Base-by-base conservation (phyloP, 495 filamentous ascomycete species). In the Podospora conica region DNA sequence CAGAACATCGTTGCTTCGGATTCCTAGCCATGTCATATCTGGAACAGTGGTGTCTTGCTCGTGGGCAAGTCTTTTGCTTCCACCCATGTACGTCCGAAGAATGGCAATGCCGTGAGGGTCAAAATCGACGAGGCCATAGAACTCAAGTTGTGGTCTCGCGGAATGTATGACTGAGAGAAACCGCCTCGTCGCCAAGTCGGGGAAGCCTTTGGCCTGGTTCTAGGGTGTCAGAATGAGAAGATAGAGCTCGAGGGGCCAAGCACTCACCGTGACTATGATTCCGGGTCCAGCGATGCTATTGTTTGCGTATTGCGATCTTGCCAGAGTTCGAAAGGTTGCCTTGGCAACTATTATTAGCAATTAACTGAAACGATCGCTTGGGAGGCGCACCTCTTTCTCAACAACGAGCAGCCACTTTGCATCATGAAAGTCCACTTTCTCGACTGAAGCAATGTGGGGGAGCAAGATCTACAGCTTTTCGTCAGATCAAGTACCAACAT, bases 101-200 rank as follows among this genome's bases (percentile, higher is more conserved):
- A 98, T 97, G 5, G 84, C 83, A 59, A 98, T 82, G 0, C 95
- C 95, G 67, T 96, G 85, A 1, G 96, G 91, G 68, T 98, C 94
- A 62, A 87, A 90, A 71, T 98, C 95, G 1, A 93, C 87, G 0
- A 98, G 79, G 1, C 81, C 87, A 64, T 85, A 88, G 27, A 95
- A 83, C 0, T 79, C 82, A 1, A 86, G 72, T 1, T 70, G 48
- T 2, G 77, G 73, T 59, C 70, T 71, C 7, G 63, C 64, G 1
- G 65, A 69, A 2, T 81, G 78, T 0, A 88, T 24, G n/a, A 74
- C 27, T 23, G 77, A 75, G 3, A 91, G 80, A 63, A 97, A 93
- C 55, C 84, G 82, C 31, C 96, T 78, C 0, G 93, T 96, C 6
- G 84, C 82, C 24, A 97, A 80, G 71, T 98, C 95, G 0, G 95